Evolutionary conservation across 768 basidiomycete genomes (phyloP).

Genomic region (Tulasnella sp.): DNA sequence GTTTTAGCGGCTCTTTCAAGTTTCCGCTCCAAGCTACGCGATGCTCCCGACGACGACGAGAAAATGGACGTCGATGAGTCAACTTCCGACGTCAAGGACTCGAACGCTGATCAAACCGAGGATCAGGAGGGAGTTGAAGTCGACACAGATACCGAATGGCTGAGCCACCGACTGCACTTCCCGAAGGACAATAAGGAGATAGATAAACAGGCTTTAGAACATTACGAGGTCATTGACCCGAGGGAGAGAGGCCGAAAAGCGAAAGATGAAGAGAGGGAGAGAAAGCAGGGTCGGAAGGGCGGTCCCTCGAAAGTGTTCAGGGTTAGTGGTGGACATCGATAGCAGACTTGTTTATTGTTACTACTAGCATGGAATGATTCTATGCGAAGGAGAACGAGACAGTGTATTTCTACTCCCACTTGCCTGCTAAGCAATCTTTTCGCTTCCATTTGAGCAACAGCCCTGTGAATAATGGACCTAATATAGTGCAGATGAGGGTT

Average conservation of each 20-base stretch:
- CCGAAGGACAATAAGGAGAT: constrained; percentile 66
- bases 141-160: constrained; percentile 64
- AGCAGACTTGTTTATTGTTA: not conserved
- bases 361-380: not conserved
- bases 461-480: constrained; percentile 31
- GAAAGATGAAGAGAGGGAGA: constrained; percentile 64
- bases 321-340: not conserved
- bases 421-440: not conserved
- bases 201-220: constrained; percentile 64
- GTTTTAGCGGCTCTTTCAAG: constrained; percentile 55
- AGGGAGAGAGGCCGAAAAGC: constrained; percentile 59
- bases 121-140: constrained; percentile 57
- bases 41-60: constrained; percentile 23
- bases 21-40: constrained; percentile 61
- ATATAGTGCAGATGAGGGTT: constrained; percentile 41
- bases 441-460: constrained; percentile 12
- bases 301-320: not conserved
- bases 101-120: constrained; percentile 15
- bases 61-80: constrained; percentile 19
- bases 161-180: constrained; percentile 60
- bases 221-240: constrained; percentile 86
- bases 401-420: not conserved
- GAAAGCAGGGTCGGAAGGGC: constrained; percentile 29
- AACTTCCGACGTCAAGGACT: constrained; percentile 16
- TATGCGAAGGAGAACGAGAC: not conserved